Evolutionary conservation across 805 yeast species (phyloP).

Genomic region (Metschnikowia hibisci): DNA sequence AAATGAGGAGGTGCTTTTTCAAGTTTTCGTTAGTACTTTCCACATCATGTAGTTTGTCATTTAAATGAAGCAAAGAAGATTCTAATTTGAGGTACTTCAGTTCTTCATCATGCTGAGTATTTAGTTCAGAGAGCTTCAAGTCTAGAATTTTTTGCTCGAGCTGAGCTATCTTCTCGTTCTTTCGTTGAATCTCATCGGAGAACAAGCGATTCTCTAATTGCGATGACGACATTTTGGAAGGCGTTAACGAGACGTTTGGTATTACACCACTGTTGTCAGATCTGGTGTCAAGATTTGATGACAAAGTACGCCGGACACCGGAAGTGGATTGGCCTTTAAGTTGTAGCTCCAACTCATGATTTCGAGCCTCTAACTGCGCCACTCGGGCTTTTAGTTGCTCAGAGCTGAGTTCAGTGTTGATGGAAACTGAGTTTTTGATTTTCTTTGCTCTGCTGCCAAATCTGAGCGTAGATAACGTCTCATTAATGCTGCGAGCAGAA

Average conservation of each 20-base stretch:
- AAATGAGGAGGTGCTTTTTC: slow-evolving; percentile 51
- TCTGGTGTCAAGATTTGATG: not conserved
- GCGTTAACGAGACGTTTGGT: not conserved
- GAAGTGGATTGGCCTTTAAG: slow-evolving; percentile 14
- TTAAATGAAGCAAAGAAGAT: slow-evolving; percentile 52
- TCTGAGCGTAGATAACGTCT: slow-evolving; percentile 67
- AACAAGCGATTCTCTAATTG: slow-evolving; percentile 2
- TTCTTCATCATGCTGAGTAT: slow-evolving; percentile 38
- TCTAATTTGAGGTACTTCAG: slow-evolving; percentile 53
- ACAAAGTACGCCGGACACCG: not conserved
- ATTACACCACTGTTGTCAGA: not conserved
- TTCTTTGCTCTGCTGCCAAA: slow-evolving; percentile 72
- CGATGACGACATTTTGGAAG: slow-evolving; percentile 2
- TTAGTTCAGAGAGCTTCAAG: slow-evolving; percentile 20
- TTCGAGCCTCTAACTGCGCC: slow-evolving; percentile 32
- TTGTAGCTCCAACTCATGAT: slow-evolving; percentile 41
- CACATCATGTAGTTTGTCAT: slow-evolving; percentile 56
- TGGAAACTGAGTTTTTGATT: slow-evolving; percentile 60
- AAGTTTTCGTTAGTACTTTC: slow-evolving; percentile 58
- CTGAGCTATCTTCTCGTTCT: slow-evolving; percentile 15
- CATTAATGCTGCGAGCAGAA: slow-evolving; percentile 49
- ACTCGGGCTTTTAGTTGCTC: slow-evolving; percentile 44
- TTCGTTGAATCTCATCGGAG: slow-evolving; percentile 14
- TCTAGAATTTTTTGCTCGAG: slow-evolving; percentile 17
- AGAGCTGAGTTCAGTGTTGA: slow-evolving; percentile 56